These are phyloP conservation scores for Psilocybe cyanescens DNA, from an alignment of 768 basidiomycete species.

Conservation along the genomic window DNA sequence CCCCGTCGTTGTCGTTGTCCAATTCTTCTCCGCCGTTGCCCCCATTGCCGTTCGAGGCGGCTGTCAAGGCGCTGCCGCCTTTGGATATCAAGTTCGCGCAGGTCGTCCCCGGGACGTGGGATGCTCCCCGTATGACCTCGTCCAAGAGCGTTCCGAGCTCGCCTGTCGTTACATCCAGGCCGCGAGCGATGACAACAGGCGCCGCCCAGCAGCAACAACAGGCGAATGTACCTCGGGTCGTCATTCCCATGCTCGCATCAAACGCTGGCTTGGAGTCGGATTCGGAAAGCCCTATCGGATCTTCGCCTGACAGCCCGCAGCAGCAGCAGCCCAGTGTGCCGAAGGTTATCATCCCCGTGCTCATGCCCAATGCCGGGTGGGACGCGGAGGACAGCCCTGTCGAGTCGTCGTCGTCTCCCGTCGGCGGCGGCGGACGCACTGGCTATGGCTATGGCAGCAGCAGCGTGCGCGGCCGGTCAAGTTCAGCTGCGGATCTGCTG, in stretches of 20 bases:
- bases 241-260: no score
- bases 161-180: neutral
- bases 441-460: neutral
- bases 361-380: no score
- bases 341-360: no score
- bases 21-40: neutral
- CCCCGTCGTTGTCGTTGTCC: neutral
- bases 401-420: neutral
- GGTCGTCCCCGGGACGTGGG: neutral
- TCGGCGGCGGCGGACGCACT: neutral
- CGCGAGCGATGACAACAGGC: neutral
- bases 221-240: no score
- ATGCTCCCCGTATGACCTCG: neutral
- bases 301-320: no score
- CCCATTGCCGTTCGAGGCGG: neutral
- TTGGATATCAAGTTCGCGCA: neutral
- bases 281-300: no score
- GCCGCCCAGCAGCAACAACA: neutral
- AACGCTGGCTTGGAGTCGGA: no score
- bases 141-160: conserved; percentile 13
- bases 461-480: conserved; percentile 5
- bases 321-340: no score
- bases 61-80: neutral
- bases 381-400: no score
- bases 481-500: conserved; percentile 9